Base-by-base conservation (phyloP, 495 filamentous ascomycete species). In the Penicillium coffeae region DNA sequence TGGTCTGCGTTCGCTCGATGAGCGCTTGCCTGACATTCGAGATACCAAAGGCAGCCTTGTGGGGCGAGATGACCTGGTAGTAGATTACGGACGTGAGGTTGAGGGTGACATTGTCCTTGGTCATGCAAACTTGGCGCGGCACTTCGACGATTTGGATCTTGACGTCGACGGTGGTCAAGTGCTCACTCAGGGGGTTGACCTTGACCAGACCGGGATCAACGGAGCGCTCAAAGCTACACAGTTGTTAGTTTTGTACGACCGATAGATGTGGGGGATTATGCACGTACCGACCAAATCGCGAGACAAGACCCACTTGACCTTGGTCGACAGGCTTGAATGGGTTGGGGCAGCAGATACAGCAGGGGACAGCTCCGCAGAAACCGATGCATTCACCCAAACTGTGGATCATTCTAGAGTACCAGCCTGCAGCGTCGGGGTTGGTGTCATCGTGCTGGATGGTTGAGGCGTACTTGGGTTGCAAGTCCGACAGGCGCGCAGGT, bases 101-200 rank as follows among this genome's bases (percentile, higher is more conserved):
- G 37, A 98, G 79, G 19, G 86, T 94, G 48, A 97, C 93, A 58
- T 97, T 97, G 74, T 99, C 93, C 70, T 96, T 96, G 67, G 94
- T 99, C 91, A 99, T 99, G 79, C 92, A 97, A 58, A 91, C 81
- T 72, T 99, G 93, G 65, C 89, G 81, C 6, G 93, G 93, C 5
- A 98, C 93, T 77, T 99, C 89, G 65, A 90, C 90, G 57, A 96
- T 95, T 72, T 99, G 93, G 58, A 97, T 96, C 82, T 96, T 97
- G 67, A 99, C 93, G 66, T 99, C 93, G 54, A 99, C 88, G 52
- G 92, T 87, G 54, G 86, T 86, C 19, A 99, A 78, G 38, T 76
- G 80, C 74, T 99, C 93, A 55, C 84, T 89, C 39, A 97, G 82
- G n/a, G 90, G 90, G 74, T 99, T 99, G 73, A 99, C 82, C 76